Percentiles rank a stretch among this genome's conserved stretches.
Conservation (phyloP, 805 yeast species). For the Candida loeiensis region DNA sequence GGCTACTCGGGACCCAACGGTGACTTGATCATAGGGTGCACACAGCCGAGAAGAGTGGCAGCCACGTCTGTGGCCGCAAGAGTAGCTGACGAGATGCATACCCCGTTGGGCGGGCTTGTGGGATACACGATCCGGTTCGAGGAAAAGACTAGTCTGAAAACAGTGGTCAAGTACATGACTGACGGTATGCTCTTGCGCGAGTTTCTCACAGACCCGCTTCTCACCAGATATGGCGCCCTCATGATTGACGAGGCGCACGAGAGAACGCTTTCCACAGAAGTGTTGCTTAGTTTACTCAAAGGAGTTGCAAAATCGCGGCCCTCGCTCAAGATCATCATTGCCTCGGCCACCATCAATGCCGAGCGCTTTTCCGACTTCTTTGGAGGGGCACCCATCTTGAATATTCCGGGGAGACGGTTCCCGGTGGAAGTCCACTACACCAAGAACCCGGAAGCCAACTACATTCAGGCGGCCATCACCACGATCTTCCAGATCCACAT, state of each 20-base stretch:
- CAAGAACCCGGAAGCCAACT: constrained; percentile 84
- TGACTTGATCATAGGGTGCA: constrained; percentile 62
- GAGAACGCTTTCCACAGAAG: constrained; percentile 88
- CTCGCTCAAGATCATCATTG: constrained; percentile 71
- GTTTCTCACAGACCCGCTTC: constrained; percentile 69
- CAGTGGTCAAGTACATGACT: constrained; percentile 84
- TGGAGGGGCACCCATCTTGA: constrained; percentile 77
- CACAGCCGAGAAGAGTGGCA: constrained; percentile 95
- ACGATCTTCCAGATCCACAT: constrained; percentile 85
- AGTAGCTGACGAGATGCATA: constrained; percentile 86
- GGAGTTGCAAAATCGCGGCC: constrained; percentile 60
- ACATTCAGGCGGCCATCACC: constrained; percentile 82
- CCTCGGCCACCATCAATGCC: constrained; percentile 95
- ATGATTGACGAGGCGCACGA: constrained; percentile 98
- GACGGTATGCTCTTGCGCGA: constrained; percentile 94
- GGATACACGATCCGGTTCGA: constrained; percentile 91
- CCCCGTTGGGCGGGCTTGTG: constrained; percentile 76
- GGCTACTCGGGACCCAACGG: constrained; percentile 58
- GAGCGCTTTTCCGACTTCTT: constrained; percentile 80
- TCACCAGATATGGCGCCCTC: constrained; percentile 68
- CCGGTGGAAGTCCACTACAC: constrained; percentile 88
- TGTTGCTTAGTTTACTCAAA: constrained; percentile 73
- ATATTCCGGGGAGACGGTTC: constrained; percentile 88
- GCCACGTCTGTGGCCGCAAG: constrained; percentile 88
- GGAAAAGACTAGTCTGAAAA: constrained; percentile 57